A percentile compares a stretch with the other conserved stretches of the same genome.
These are phyloP conservation scores for Lathyrus sativus DNA, from an alignment of 306 rosid genomes.

Conservation along the genomic window DNA sequence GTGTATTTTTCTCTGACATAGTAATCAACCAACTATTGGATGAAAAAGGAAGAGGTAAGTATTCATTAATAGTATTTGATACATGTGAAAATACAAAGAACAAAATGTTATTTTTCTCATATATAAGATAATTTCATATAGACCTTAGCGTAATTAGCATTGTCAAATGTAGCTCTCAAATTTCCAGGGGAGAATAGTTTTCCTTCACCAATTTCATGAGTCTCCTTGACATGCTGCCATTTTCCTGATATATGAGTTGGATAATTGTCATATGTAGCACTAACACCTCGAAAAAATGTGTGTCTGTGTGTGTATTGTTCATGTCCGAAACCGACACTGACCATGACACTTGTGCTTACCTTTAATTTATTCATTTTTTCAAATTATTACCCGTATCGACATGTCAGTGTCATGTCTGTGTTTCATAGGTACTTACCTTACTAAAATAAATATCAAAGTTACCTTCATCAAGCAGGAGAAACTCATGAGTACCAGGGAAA, in stretches of 20 bases:
- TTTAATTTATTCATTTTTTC: too few species aligned
- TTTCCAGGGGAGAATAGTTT: slow-evolving; percentile 98
- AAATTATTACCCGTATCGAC: too few species aligned
- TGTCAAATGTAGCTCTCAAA: slow-evolving; percentile 95
- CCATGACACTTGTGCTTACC: too few species aligned
- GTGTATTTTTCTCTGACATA: slow-evolving; percentile 90
- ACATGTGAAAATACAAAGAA: slow-evolving; percentile 2
- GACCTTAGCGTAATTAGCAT: slow-evolving; percentile 83
- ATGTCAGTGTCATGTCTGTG: too few species aligned
- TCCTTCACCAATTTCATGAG: slow-evolving; percentile 92
- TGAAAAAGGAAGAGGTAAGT: slow-evolving; percentile 39
- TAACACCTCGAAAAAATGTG: too few species aligned
- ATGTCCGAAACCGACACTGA: too few species aligned
- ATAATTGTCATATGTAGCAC: slow-evolving; percentile 5
- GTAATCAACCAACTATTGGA: slow-evolving; percentile 73
- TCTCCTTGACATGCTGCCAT: slow-evolving; percentile 98
- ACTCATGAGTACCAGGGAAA: slow-evolving; percentile 92
- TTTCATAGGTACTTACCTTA: too few species aligned
- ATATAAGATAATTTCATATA: slow-evolving; percentile 7
- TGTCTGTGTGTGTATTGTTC: too few species aligned
- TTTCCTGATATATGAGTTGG: slow-evolving; percentile 61
- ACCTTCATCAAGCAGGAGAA: slow-evolving; percentile 98
- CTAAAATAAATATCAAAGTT: slow-evolving; percentile 7
- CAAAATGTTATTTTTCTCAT: slow-evolving; percentile 18
- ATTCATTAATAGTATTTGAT: neutral